Percentiles rank a stretch among this genome's conserved stretches.
Evolutionary conservation across 257 asterid species (phyloP).

Genomic region (Solanum neorickii): DNA sequence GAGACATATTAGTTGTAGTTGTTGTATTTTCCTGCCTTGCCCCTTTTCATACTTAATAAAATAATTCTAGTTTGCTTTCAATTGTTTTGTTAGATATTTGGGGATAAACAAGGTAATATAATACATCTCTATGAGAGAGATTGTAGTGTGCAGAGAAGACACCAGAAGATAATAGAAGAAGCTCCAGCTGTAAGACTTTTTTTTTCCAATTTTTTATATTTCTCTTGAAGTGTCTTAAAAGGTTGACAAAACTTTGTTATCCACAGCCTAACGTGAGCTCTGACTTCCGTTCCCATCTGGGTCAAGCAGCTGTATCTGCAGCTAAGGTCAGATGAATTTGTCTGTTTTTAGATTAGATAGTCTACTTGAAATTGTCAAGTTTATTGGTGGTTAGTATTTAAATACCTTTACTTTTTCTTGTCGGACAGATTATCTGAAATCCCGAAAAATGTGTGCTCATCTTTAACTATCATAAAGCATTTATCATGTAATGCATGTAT

Average conservation of each 20-base stretch:
- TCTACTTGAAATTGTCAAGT: not conserved
- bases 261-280: constrained; percentile 66
- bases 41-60: not conserved
- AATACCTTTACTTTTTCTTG: not conserved
- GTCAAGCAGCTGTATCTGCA: constrained; percentile 97
- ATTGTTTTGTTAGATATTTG: constrained; percentile 54
- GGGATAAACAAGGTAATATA: constrained; percentile 79
- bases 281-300: constrained; percentile 72
- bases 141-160: constrained; percentile 98
- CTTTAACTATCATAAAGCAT: not conserved
- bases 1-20: not conserved
- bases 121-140: constrained; percentile 95
- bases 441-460: not conserved
- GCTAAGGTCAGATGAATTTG: constrained; percentile 57
- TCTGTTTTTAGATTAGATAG: not conserved
- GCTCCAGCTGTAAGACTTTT: constrained; percentile 84
- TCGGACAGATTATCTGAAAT: not conserved
- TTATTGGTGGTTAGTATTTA: not conserved
- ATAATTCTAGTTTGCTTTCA: not conserved
- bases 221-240: not conserved
- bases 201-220: not conserved
- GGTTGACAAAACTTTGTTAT: constrained; percentile 10
- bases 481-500: not conserved
- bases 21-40: not conserved
- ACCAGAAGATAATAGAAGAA: constrained; percentile 98